Evolutionary conservation across 2,329 filamentous ascomycete genomes (phyloP).

Genomic region (Epichloe hybrida): DNA sequence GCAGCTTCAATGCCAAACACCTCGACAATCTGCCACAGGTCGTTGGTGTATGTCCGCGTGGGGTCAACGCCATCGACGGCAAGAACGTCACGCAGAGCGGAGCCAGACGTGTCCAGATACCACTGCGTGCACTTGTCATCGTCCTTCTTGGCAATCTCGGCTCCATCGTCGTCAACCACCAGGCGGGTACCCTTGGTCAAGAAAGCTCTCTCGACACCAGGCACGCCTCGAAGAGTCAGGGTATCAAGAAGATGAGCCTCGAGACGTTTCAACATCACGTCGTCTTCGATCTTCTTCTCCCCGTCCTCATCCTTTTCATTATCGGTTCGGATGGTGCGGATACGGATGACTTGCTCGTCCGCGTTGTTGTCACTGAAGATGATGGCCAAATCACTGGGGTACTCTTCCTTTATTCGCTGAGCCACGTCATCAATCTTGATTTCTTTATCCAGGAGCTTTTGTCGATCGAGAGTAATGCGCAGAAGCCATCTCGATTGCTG

Average conservation of each 20-base stretch:
- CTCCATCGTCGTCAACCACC: conserved; percentile 54
- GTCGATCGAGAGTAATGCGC: conserved; percentile 82
- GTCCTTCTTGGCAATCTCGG: conserved; percentile 59
- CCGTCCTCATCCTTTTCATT: conserved; percentile 61
- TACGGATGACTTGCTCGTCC: conserved; percentile 85
- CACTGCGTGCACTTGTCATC: conserved; percentile 74
- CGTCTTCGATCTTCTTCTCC: conserved; percentile 56
- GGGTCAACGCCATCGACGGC: conserved; percentile 80
- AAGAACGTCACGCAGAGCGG: conserved; percentile 71
- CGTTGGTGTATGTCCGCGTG: conserved; percentile 80
- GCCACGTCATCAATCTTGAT: conserved; percentile 87
- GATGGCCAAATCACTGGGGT: conserved; percentile 71
- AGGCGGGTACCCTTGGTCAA: conserved; percentile 68
- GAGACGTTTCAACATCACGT: conserved; percentile 83
- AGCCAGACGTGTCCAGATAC: conserved; percentile 92
- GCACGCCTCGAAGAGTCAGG: conserved; percentile 79
- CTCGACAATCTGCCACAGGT: conserved; percentile 86
- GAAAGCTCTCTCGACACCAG: conserved; percentile 82
- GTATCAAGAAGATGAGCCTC: conserved; percentile 86
- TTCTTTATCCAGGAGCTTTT: conserved; percentile 90
- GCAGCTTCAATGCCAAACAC: conserved; percentile 96
- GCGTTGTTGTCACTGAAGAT: conserved; percentile 98
- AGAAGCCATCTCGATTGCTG: conserved; percentile 90
- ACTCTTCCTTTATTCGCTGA: conserved; percentile 76
- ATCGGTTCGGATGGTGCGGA: conserved; percentile 61